phyloP scores from a whole-genome alignment of 1,284 basidiomycete genomes.

The Microbotryum saponariae region DNA sequence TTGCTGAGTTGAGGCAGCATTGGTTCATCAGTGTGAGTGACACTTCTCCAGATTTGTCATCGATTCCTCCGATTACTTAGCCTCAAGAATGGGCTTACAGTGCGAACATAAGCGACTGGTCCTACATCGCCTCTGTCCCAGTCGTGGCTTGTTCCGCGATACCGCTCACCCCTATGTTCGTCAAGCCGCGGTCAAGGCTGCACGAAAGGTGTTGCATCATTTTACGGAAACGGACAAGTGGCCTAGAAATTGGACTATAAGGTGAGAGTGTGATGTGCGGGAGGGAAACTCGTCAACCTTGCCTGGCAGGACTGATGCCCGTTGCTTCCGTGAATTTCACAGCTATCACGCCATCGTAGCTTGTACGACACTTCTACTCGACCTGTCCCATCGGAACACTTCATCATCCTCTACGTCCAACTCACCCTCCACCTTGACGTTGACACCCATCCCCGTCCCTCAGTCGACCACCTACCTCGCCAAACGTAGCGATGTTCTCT shows the following conservation, averaged over 20 bases:
- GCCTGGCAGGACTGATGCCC: too few relatives aligned
- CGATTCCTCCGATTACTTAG: too few relatives aligned
- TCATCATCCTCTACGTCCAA: conserved; percentile 6
- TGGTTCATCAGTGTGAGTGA: conserved; percentile 17
- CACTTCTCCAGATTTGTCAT: too few relatives aligned
- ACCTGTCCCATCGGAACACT: conserved; percentile 15
- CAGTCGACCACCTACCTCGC: too few relatives aligned
- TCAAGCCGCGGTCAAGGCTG: conserved; percentile 20
- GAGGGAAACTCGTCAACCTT: too few relatives aligned
- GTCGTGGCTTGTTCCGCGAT: conserved; percentile 12
- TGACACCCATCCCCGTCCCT: too few relatives aligned
- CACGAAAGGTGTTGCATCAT: conserved; percentile 21
- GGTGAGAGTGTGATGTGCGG: conserved; percentile 5
- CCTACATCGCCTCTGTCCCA: conserved; percentile 15
- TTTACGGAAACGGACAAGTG: conserved; percentile 7
- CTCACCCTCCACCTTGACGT: background rate
- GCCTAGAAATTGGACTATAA: conserved; percentile 12
- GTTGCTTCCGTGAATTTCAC: too few relatives aligned
- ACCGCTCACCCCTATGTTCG: conserved; percentile 20
- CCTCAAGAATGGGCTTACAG: background rate
- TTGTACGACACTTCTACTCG: conserved; percentile 27
- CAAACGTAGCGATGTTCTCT: too few relatives aligned
- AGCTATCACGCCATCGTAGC: conserved; percentile 28
- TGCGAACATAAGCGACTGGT: conserved; percentile 24
- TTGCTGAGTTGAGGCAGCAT: conserved; percentile 16